These are phyloP conservation scores for Spinacia oleracea DNA, from an alignment of 179 eudicot genomes.

Conservation along the genomic window DNA sequence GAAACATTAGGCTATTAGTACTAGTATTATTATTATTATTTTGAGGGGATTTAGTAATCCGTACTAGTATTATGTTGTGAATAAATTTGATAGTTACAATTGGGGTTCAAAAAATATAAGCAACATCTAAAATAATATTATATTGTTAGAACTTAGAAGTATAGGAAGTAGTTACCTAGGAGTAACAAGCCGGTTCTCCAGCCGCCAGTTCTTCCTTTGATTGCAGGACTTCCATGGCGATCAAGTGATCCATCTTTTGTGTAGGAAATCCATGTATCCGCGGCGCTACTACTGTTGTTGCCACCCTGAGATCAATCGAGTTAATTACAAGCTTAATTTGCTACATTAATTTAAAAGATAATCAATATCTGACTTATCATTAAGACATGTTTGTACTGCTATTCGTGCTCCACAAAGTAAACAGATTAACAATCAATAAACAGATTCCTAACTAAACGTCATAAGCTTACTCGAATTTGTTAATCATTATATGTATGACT, in stretches of 20 bases:
- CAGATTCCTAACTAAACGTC: not conserved
- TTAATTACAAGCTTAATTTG: too few relatives aligned
- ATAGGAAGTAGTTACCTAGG: constrained; percentile 38
- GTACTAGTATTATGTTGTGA: too few relatives aligned
- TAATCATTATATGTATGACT: not conserved
- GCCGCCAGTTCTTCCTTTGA: constrained; percentile 51
- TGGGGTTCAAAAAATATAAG: not conserved
- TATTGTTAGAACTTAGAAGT: too few relatives aligned
- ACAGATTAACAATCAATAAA: too few relatives aligned
- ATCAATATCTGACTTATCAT: not conserved
- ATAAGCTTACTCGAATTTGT: not conserved
- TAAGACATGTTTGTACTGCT: not conserved
- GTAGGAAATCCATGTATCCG: constrained; percentile 31
- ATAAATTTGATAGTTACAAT: too few relatives aligned
- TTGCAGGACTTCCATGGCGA: constrained; percentile 55
- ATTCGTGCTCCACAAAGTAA: too few relatives aligned
- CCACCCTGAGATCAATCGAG: constrained; percentile 20
- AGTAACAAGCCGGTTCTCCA: constrained; percentile 60
- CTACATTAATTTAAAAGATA: not conserved
- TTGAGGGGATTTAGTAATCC: too few relatives aligned
- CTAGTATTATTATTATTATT: too few relatives aligned
- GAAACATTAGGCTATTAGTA: too few relatives aligned
- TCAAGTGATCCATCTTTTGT: constrained; percentile 59
- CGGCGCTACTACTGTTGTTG: constrained; percentile 4
- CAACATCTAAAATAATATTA: not conserved